These are phyloP conservation scores for Cercospora sojina DNA, from an alignment of 2,329 filamentous ascomycete species.

Conservation along the genomic window DNA sequence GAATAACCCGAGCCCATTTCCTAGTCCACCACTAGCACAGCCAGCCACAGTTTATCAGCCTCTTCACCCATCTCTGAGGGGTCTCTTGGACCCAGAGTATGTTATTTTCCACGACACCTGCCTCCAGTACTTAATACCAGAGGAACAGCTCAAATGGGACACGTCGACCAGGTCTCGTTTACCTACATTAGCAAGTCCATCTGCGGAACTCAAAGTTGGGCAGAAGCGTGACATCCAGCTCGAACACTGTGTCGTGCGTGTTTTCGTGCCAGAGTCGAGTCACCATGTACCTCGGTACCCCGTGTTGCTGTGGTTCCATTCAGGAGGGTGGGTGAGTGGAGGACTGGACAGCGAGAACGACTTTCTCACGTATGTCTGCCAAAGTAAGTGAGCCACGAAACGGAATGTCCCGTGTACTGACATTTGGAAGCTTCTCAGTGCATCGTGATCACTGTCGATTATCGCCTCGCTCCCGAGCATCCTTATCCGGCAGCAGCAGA, in stretches of 20 bases:
- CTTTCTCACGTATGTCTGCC: constrained; percentile 26
- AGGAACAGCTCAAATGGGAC: constrained; percentile 23
- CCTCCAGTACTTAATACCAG: constrained; percentile 24
- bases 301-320: constrained; percentile 13
- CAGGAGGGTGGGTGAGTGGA: constrained; percentile 23
- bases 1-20: constrained; percentile 2
- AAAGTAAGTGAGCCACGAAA: constrained; percentile 12
- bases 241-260: constrained; percentile 20
- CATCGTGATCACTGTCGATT: constrained; percentile 30
- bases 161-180: constrained; percentile 18
- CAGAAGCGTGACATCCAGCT: constrained; percentile 20
- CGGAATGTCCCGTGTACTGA: background rate
- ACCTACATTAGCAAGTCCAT: constrained; percentile 15
- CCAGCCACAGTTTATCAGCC: constrained; percentile 18
- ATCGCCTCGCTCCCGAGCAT: constrained; percentile 48
- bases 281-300: constrained; percentile 13
- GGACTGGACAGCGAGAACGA: constrained; percentile 27
- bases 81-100: constrained; percentile 25
- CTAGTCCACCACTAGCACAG: constrained; percentile 8
- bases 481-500: constrained; percentile 47
- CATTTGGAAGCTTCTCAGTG: constrained; percentile 17
- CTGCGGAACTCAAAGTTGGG: constrained; percentile 17
- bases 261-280: constrained; percentile 23
- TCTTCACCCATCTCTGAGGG: constrained; percentile 20
- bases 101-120: constrained; percentile 24